A percentile compares a stretch with the other conserved stretches of the same genome.
Conservation (phyloP, 2,329 filamentous ascomycete species). For the Colletotrichum sp. region DNA sequence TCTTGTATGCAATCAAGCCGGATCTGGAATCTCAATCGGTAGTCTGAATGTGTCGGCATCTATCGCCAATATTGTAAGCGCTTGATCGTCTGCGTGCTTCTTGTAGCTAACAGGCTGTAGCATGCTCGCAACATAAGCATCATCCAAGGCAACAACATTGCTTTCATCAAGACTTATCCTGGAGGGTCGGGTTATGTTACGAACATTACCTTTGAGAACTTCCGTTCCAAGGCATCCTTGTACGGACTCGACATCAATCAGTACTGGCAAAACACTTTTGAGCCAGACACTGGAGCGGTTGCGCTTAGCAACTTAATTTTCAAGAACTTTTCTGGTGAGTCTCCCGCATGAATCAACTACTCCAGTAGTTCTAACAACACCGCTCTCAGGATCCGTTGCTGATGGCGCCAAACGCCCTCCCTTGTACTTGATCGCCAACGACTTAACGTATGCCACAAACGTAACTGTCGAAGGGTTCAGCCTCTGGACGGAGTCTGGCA, state of each 20-base stretch:
- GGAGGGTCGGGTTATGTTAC: not conserved
- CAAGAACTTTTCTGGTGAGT: not conserved
- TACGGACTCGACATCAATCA: not conserved
- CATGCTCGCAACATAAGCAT: not conserved
- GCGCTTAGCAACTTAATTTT: not conserved
- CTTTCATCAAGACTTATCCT: not conserved
- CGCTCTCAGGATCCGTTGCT: not conserved
- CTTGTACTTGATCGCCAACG: not conserved
- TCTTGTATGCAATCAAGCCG: not conserved
- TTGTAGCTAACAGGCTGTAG: not conserved
- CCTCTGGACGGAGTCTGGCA: not conserved
- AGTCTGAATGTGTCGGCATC: not conserved
- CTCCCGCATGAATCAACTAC: not conserved
- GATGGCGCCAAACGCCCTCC: not conserved
- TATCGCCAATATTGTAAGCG: not conserved
- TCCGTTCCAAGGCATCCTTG: not conserved
- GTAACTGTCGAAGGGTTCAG: not conserved
- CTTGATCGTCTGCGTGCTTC: fast-evolving
- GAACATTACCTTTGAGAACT: not conserved
- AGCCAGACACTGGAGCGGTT: not conserved
- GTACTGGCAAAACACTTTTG: not conserved
- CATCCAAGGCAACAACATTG: not conserved
- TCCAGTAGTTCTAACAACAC: not conserved
- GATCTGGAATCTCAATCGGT: not conserved
- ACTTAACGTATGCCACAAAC: not conserved